Evolutionary conservation across 2,329 filamentous ascomycete species (phyloP).

Genomic region (Hysterium pulicare): DNA sequence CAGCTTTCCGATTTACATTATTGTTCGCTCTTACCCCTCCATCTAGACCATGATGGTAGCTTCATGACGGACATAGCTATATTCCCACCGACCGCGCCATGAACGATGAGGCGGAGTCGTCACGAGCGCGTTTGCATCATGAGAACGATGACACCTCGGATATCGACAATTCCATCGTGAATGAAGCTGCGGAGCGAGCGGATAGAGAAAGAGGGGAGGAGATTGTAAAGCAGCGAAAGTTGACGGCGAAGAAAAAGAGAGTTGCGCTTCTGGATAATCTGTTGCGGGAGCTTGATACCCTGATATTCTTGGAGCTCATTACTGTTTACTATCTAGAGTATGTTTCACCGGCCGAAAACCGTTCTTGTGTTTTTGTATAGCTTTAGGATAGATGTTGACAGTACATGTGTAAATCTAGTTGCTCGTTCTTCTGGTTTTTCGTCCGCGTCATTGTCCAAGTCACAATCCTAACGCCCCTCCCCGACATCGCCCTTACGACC

Average conservation of each 20-base stretch:
- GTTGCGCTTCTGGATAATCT: slow-evolving; percentile 50
- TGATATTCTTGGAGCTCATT: slow-evolving; percentile 61
- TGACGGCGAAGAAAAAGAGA: slow-evolving; percentile 35
- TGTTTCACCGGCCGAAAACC: slow-evolving; percentile 17
- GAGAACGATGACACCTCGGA: slow-evolving; percentile 13
- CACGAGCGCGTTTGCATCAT: slow-evolving; percentile 24
- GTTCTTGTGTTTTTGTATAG: no score
- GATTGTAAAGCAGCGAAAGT: slow-evolving; percentile 20
- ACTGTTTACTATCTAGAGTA: slow-evolving; percentile 64
- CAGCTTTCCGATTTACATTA: slow-evolving; percentile 1
- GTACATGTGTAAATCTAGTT: slow-evolving; percentile 38
- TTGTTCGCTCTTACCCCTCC: no score
- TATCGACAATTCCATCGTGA: slow-evolving; percentile 12
- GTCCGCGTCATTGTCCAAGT: slow-evolving; percentile 55
- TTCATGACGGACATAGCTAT: not conserved
- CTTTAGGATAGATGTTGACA: slow-evolving; percentile 4
- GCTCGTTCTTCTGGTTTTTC: slow-evolving; percentile 56
- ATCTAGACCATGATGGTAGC: not conserved
- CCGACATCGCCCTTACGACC: slow-evolving; percentile 45
- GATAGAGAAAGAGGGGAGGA: slow-evolving; percentile 18
- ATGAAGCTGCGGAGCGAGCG: slow-evolving; percentile 10
- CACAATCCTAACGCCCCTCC: slow-evolving; percentile 58
- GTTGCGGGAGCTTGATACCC: slow-evolving; percentile 55
- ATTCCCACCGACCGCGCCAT: slow-evolving; percentile 26
- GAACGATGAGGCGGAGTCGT: slow-evolving; percentile 39